phyloP scores from a whole-genome alignment of 768 basidiomycete genomes.

The Mycena crocata region DNA sequence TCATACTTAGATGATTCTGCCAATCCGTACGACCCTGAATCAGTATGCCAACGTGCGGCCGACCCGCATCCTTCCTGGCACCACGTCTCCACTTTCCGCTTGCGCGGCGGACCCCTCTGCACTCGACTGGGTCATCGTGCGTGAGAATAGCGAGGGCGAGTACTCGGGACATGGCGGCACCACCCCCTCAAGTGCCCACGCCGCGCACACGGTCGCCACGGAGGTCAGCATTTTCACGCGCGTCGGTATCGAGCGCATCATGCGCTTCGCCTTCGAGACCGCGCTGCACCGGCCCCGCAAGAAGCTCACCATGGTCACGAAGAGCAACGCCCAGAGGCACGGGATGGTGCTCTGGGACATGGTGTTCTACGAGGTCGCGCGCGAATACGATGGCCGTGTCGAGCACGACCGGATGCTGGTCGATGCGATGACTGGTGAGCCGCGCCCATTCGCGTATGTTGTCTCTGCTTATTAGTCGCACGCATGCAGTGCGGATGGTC shows the following conservation, averaged over 20 bases:
- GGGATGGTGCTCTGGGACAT: slow-evolving; percentile 64
- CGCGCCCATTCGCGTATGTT: too few species aligned
- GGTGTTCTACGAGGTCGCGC: slow-evolving; percentile 58
- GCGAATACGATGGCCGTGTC: slow-evolving; percentile 62
- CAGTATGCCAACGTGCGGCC: slow-evolving; percentile 65
- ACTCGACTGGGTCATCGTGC: slow-evolving; percentile 65
- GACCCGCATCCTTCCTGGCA: slow-evolving; percentile 60
- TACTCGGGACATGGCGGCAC: slow-evolving; percentile 63
- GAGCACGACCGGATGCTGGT: slow-evolving; percentile 61
- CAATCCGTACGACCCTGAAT: slow-evolving; percentile 64
- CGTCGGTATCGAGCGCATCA: slow-evolving; percentile 58
- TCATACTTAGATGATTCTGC: slow-evolving; percentile 43
- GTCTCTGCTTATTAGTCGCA: too few species aligned
- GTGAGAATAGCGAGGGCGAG: slow-evolving; percentile 70
- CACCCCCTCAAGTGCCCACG: slow-evolving; percentile 53
- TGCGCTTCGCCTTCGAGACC: slow-evolving; percentile 65
- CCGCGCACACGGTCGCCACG: slow-evolving; percentile 54
- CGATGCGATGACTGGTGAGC: slow-evolving; percentile 67
- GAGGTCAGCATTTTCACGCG: slow-evolving; percentile 61
- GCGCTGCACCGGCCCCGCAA: slow-evolving; percentile 61
- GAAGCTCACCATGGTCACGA: slow-evolving; percentile 64
- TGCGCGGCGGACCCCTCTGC: slow-evolving; percentile 49
- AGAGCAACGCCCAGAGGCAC: slow-evolving; percentile 62
- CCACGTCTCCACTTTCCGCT: slow-evolving; percentile 58
- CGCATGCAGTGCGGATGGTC: slow-evolving; percentile 56